Conservation (phyloP, 108 stramenopile genomes). For the Nitzschia sp. region DNA sequence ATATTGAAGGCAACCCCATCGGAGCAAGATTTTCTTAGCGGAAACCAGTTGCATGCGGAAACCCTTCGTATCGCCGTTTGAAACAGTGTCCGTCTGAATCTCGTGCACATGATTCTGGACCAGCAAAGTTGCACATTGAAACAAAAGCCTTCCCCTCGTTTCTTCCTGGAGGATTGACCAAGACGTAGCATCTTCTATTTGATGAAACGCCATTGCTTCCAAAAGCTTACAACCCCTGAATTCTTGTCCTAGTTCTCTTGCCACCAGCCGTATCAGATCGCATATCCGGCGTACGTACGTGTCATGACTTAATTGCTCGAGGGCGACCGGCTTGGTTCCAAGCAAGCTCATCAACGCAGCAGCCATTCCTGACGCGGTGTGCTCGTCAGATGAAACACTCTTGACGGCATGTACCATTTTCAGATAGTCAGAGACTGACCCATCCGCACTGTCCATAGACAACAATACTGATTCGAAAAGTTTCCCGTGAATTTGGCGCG, state of each 20-base stretch:
- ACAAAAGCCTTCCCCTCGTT: conserved; percentile 54
- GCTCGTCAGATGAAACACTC: conserved; percentile 28
- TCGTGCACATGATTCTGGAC: conserved; percentile 15
- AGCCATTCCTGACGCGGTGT: conserved; percentile 47
- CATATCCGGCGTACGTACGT: conserved; percentile 31
- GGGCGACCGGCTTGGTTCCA: neutral
- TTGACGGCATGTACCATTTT: conserved; percentile 61
- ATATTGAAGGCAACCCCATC: conserved; percentile 59
- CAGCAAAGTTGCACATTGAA: conserved; percentile 52
- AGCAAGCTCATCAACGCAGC: conserved; percentile 33
- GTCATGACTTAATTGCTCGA: conserved; percentile 4
- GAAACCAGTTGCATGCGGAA: conserved; percentile 5
- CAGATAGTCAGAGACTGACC: conserved; percentile 37
- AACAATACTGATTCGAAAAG: conserved; percentile 42
- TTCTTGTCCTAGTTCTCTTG: conserved; percentile 37
- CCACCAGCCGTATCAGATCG: conserved; percentile 38
- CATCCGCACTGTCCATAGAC: conserved; percentile 15
- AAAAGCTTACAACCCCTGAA: conserved; percentile 54
- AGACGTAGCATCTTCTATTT: conserved; percentile 22
- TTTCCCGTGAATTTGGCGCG: conserved; percentile 55
- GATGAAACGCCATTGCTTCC: conserved; percentile 35
- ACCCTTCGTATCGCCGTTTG: neutral
- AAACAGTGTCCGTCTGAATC: neutral
- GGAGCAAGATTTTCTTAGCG: conserved; percentile 37
- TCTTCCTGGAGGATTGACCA: conserved; percentile 43